phyloP scores from a whole-genome alignment of 2,329 filamentous ascomycete species.

The Xylaria sp. region DNA sequence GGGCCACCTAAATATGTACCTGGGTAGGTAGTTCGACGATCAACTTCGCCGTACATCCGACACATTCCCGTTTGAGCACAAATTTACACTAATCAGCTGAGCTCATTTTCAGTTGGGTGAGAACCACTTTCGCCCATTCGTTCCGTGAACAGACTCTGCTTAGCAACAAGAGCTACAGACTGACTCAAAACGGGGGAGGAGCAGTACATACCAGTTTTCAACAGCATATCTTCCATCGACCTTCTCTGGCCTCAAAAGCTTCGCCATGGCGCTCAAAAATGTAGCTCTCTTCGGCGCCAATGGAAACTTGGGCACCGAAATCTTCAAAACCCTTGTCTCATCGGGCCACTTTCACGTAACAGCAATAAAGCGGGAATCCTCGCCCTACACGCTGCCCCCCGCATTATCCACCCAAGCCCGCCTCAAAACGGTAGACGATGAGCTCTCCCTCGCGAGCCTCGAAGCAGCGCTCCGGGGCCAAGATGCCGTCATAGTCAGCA shows the following conservation, averaged over 20 bases:
- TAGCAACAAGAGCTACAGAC: not conserved
- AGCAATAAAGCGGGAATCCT: constrained; percentile 49
- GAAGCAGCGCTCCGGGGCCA: constrained; percentile 47
- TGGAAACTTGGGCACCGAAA: constrained; percentile 50
- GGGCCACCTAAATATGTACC: not conserved
- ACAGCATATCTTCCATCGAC: not conserved
- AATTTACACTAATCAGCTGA: not conserved
- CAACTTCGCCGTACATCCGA: not conserved
- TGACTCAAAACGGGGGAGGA: not conserved
- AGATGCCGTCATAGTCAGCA: constrained; percentile 52
- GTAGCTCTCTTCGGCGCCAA: constrained; percentile 53
- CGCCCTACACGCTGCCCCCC: not conserved
- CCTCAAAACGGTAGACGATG: constrained; percentile 46
- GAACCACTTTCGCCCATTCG: not conserved
- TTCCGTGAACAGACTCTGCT: not conserved
- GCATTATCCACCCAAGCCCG: not conserved
- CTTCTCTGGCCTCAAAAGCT: not conserved
- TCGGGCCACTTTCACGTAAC: constrained; percentile 48
- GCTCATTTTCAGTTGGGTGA: not conserved
- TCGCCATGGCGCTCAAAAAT: constrained; percentile 48
- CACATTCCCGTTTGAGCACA: not conserved
- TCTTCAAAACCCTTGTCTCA: constrained; percentile 48
- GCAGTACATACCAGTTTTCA: not conserved
- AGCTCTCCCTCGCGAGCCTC: constrained; percentile 48
- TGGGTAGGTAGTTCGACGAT: not conserved